Evolutionary conservation across 306 rosid genomes (phyloP).

Genomic region (Phaseolus lunatus): DNA sequence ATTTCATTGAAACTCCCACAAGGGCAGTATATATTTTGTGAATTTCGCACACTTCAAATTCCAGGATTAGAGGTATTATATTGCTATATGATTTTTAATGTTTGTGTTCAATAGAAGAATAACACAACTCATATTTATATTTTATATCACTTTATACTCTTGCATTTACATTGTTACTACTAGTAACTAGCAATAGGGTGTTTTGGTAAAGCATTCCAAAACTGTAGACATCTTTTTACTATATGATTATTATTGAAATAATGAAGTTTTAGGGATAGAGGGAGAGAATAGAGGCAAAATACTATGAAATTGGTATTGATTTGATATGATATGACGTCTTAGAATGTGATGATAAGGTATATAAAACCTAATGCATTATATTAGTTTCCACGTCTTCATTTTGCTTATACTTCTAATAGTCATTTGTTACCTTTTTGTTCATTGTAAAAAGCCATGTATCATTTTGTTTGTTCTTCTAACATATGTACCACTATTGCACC

Average conservation of each 20-base stretch:
- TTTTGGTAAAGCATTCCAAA: constrained; percentile 4
- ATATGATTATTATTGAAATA: not conserved
- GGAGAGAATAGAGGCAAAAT: no score
- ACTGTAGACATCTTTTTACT: not conserved
- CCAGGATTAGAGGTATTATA: constrained; percentile 82
- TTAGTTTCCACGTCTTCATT: no score
- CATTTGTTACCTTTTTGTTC: no score
- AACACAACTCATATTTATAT: constrained; percentile 27
- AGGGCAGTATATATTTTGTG: constrained; percentile 85
- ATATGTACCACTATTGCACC: no score
- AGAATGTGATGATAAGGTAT: no score
- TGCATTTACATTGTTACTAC: constrained; percentile 14
- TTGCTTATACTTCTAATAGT: no score
- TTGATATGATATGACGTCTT: no score
- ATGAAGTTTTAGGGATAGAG: no score
- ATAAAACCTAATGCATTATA: no score
- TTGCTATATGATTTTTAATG: constrained; percentile 27
- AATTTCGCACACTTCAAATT: constrained; percentile 78
- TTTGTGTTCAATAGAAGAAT: constrained; percentile 27
- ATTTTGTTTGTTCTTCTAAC: no score
- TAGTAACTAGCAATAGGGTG: not conserved
- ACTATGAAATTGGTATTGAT: no score
- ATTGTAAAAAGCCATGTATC: no score
- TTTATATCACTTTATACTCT: not conserved
- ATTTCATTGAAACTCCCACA: constrained; percentile 73